Evolutionary conservation across 2,329 filamentous ascomycete genomes (phyloP).

Genomic region (Uncinocarpus reesii): DNA sequence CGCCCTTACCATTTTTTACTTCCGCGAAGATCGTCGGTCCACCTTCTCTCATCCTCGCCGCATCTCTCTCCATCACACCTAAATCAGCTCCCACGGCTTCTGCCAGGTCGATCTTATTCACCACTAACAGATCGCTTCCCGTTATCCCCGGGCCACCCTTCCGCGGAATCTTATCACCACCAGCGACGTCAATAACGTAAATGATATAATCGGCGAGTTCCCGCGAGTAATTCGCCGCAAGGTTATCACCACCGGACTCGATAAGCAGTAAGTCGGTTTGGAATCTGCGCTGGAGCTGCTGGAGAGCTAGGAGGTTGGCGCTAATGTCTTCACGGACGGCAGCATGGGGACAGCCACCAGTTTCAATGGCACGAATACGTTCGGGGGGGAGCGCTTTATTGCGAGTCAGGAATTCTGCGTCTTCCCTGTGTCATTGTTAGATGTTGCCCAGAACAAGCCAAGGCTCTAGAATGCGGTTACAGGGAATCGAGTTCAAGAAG

Average conservation of each 20-base stretch:
- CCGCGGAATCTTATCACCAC: conserved; percentile 89
- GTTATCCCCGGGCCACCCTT: conserved; percentile 97
- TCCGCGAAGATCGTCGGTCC: conserved; percentile 93
- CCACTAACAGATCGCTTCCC: conserved; percentile 81
- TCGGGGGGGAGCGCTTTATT: conserved; percentile 70
- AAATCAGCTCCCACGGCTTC: conserved; percentile 84
- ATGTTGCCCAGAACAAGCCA: conserved; percentile 12
- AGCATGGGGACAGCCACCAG: conserved; percentile 91
- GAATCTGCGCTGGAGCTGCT: conserved; percentile 75
- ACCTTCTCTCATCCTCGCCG: conserved; percentile 86
- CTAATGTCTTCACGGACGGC: conserved; percentile 95
- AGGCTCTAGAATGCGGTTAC: conserved; percentile 1
- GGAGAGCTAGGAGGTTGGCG: conserved; percentile 82
- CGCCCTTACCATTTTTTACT: conserved; percentile 82
- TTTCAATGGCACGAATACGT: conserved; percentile 92
- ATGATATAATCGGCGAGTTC: conserved; percentile 96
- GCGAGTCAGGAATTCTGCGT: conserved; percentile 91
- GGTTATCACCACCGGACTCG: conserved; percentile 90
- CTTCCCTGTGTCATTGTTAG: conserved; percentile 49
- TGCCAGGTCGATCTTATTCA: conserved; percentile 96
- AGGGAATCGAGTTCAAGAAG: conserved; percentile 6
- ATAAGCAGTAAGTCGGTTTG: conserved; percentile 77
- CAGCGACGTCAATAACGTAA: conserved; percentile 95
- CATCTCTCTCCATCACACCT: conserved; percentile 86
- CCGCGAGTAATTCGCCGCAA: conserved; percentile 90